Evolutionary conservation across 768 basidiomycete genomes (phyloP).

Genomic region (Auriscalpium vulgare): DNA sequence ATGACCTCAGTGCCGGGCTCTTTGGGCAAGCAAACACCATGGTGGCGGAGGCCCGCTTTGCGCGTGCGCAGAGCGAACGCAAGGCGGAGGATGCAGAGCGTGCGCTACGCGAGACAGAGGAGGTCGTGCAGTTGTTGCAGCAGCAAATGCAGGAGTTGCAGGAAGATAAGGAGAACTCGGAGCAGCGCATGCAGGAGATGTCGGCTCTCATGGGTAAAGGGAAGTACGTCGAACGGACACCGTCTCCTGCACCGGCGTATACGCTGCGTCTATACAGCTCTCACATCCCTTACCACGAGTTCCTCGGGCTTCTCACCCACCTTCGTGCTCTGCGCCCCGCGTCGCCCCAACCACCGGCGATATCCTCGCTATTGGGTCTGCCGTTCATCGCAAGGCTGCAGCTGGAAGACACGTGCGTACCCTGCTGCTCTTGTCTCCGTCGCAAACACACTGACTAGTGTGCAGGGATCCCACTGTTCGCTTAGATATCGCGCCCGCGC

Average conservation of each 20-base stretch:
- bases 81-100: constrained; percentile 72
- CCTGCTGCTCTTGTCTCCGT: constrained; percentile 6
- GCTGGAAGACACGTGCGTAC: constrained; percentile 77
- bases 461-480: constrained; percentile 84
- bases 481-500: constrained; percentile 86
- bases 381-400: constrained; percentile 73
- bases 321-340: constrained; percentile 62
- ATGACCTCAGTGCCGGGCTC: constrained; percentile 84
- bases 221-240: constrained; percentile 49
- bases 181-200: constrained; percentile 43
- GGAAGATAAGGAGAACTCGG: constrained; percentile 56
- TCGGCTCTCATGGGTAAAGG: constrained; percentile 54
- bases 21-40: constrained; percentile 94
- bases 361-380: constrained; percentile 66
- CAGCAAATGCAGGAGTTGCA: constrained; percentile 72
- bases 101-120: constrained; percentile 77
- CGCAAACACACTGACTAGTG: constrained; percentile 11
- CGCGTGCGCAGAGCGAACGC: constrained; percentile 57
- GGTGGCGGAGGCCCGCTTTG: constrained; percentile 89
- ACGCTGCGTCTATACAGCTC: constrained; percentile 47
- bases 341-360: constrained; percentile 51
- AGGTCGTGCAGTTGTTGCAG: constrained; percentile 79
- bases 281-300: constrained; percentile 77
- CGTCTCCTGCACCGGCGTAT: constrained; percentile 17
- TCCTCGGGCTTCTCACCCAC: constrained; percentile 68